Evolutionary conservation across 192 early-diverging fungal species (phyloP).

Genomic region (Cladochytrium replicatum): DNA sequence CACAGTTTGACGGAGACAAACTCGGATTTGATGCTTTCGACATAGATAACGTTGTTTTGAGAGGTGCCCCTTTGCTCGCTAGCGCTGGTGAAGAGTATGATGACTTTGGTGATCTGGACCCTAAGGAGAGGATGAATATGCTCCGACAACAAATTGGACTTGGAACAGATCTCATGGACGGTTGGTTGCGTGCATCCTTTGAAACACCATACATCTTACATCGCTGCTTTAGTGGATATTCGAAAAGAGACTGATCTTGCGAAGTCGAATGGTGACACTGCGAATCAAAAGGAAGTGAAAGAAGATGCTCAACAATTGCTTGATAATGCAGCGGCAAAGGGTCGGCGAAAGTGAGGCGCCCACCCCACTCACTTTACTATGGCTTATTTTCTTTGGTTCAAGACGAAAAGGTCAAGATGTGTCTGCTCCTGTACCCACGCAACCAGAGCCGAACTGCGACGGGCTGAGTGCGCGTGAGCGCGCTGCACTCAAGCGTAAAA

Average conservation of each 20-base stretch:
- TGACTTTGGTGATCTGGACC: constrained; percentile 60
- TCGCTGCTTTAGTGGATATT: constrained; percentile 53
- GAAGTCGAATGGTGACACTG: constrained; percentile 2
- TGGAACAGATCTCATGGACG: constrained; percentile 79
- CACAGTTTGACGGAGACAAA: constrained; percentile 7
- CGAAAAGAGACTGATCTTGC: constrained; percentile 71
- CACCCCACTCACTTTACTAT: no score
- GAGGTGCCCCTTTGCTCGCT: constrained; percentile 69
- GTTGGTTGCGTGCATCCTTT: constrained; percentile 21
- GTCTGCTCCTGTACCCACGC: no score
- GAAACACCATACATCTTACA: not conserved
- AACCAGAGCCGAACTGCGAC: constrained; percentile 48
- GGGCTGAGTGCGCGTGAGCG: constrained; percentile 84
- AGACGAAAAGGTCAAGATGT: no score
- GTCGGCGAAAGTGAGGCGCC: constrained; percentile 2
- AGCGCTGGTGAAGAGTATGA: constrained; percentile 93
- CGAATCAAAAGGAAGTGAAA: constrained; percentile 2
- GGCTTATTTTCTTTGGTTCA: no score
- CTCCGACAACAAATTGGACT: constrained; percentile 76
- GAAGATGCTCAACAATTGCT: constrained; percentile 11
- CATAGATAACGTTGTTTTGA: constrained; percentile 66
- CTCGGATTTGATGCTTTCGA: constrained; percentile 65
- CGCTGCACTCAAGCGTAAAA: constrained; percentile 80
- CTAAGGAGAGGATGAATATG: constrained; percentile 73
- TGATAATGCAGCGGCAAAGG: constrained; percentile 7